Conservation (phyloP, 441 rosid genomes). For the Corymbia citriodora region DNA sequence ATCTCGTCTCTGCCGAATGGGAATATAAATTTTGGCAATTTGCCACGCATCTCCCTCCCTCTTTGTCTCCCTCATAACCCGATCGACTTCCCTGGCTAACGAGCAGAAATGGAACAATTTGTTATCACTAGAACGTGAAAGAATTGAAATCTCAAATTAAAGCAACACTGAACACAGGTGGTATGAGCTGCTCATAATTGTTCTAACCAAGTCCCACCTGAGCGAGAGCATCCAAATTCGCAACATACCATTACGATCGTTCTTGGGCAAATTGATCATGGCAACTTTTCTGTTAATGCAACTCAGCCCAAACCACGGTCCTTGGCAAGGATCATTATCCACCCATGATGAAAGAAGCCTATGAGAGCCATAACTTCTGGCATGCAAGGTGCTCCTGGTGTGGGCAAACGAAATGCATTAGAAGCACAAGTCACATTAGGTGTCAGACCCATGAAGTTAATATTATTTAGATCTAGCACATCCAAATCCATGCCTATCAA, state of each 20-base stretch:
- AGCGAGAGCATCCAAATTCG: constrained; percentile 33
- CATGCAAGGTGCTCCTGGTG: constrained; percentile 37
- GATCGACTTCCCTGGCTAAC: too few relatives aligned
- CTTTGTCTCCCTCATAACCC: too few relatives aligned
- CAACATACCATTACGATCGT: constrained; percentile 50
- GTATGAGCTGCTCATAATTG: neutral
- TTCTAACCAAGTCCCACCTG: constrained; percentile 41
- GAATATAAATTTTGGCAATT: too few relatives aligned
- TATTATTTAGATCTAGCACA: constrained; percentile 50
- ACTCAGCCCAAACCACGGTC: constrained; percentile 46
- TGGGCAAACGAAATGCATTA: constrained; percentile 45
- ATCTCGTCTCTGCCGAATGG: too few relatives aligned
- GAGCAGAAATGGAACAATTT: too few relatives aligned
- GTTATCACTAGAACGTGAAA: too few relatives aligned
- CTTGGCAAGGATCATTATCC: constrained; percentile 54
- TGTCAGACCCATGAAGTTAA: constrained; percentile 66
- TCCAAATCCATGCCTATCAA: constrained; percentile 39
- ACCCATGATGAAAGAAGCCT: constrained; percentile 48
- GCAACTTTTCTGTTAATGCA: constrained; percentile 24
- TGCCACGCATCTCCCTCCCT: too few relatives aligned
- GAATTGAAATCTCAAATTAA: too few relatives aligned
- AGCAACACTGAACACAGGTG: too few relatives aligned
- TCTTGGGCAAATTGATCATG: constrained; percentile 34
- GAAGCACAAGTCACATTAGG: constrained; percentile 30
- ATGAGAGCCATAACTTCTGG: constrained; percentile 54